These are phyloP conservation scores for Alnus rubra DNA, from an alignment of 306 rosid species.

Conservation along the genomic window DNA sequence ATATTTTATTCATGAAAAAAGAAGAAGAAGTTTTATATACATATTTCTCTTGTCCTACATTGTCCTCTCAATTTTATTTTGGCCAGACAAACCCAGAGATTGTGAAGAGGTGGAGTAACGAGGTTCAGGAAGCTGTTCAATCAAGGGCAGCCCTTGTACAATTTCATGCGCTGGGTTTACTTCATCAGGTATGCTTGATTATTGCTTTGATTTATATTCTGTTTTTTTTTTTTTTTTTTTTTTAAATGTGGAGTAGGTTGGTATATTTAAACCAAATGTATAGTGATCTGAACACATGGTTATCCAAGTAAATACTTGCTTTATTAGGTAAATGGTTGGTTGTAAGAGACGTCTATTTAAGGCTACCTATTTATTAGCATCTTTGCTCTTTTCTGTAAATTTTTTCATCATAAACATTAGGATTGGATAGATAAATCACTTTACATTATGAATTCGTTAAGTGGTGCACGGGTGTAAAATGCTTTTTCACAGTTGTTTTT, in stretches of 20 bases:
- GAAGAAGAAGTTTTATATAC: background rate
- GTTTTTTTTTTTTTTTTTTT: background rate
- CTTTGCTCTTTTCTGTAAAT: background rate
- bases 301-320: background rate
- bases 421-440: background rate
- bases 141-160: constrained; percentile 99
- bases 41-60: constrained; percentile 14
- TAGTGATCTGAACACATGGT: background rate
- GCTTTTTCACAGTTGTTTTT: background rate
- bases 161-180: constrained; percentile 91
- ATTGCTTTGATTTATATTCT: constrained; percentile 24
- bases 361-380: background rate
- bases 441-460: background rate
- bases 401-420: background rate
- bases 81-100: constrained; percentile 92
- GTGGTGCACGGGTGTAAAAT: background rate
- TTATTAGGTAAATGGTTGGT: background rate
- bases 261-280: background rate
- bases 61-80: background rate
- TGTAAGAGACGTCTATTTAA: background rate
- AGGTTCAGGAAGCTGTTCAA: constrained; percentile 99
- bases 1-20: background rate
- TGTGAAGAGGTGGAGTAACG: constrained; percentile 99
- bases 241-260: background rate
- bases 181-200: constrained; percentile 77